These are phyloP conservation scores for Phallus indusiatus DNA, from an alignment of 768 basidiomycete species.

Conservation along the genomic window DNA sequence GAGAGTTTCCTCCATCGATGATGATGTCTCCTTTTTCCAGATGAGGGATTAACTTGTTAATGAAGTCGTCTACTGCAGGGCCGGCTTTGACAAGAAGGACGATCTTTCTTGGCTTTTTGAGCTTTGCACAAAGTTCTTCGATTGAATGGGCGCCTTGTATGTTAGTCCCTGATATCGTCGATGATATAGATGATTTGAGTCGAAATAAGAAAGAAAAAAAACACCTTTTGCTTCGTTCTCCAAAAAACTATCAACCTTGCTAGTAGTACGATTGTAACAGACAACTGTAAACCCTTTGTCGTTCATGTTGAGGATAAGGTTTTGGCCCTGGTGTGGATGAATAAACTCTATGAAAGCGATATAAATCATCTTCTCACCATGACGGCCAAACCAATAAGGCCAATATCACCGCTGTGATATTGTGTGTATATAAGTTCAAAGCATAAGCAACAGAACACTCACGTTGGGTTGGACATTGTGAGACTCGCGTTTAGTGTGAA, in stretches of 20 bases:
- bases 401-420: slow-evolving; percentile 77
- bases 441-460: slow-evolving; percentile 16
- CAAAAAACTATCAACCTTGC: slow-evolving; percentile 94
- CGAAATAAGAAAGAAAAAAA: slow-evolving; percentile 25
- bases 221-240: slow-evolving; percentile 95
- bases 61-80: slow-evolving; percentile 91
- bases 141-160: slow-evolving; percentile 92
- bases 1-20: slow-evolving; percentile 99
- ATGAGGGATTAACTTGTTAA: slow-evolving; percentile 75
- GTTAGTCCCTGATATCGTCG: slow-evolving; percentile 65
- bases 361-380: slow-evolving; percentile 55
- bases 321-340: slow-evolving; percentile 63
- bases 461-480: too few species aligned
- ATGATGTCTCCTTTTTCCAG: slow-evolving; percentile 96
- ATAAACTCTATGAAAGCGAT: slow-evolving; percentile 4
- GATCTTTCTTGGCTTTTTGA: slow-evolving; percentile 94
- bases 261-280: slow-evolving; percentile 93
- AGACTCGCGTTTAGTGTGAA: too few species aligned
- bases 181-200: slow-evolving; percentile 5
- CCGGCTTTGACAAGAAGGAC: slow-evolving; percentile 99
- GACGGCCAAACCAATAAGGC: slow-evolving; percentile 97
- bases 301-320: slow-evolving; percentile 97
- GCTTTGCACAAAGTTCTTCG: slow-evolving; percentile 82
- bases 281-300: slow-evolving; percentile 98
- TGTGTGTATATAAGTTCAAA: neutral